These are phyloP conservation scores for Eucommia ulmoides DNA, from an alignment of 257 asterid species.

Conservation along the genomic window DNA sequence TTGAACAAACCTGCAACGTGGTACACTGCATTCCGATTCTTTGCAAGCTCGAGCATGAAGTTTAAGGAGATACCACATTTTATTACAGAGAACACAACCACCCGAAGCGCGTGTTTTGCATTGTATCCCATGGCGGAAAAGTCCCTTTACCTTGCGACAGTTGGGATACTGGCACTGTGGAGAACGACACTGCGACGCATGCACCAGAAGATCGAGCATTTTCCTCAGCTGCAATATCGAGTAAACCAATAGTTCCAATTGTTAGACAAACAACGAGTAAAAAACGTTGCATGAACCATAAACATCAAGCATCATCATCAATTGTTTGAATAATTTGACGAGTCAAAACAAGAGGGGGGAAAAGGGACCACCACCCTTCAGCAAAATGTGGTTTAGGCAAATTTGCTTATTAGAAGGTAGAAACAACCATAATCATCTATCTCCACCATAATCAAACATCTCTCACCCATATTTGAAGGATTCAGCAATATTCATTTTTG, in stretches of 20 bases:
- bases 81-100: slow-evolving; percentile 84
- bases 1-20: slow-evolving; percentile 86
- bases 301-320: no score
- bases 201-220: slow-evolving; percentile 97
- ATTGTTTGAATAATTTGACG: no score
- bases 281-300: no score
- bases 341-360: no score
- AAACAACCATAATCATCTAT: no score
- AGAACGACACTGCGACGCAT: slow-evolving; percentile 89
- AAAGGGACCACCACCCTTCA: no score
- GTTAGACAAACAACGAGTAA: no score
- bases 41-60: slow-evolving; percentile 98
- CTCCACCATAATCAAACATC: no score
- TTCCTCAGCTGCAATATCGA: slow-evolving; percentile 62
- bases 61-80: slow-evolving; percentile 98
- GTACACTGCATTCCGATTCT: slow-evolving; percentile 81
- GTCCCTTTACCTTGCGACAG: slow-evolving; percentile 96
- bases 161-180: slow-evolving; percentile 67
- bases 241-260: slow-evolving; percentile 11
- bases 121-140: slow-evolving; percentile 82
- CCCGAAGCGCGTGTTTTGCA: slow-evolving; percentile 89
- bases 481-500: no score
- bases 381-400: no score
- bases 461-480: no score
- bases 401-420: no score